Base-by-base conservation (phyloP, 495 filamentous ascomycete species). In the Lasiosphaeria miniovina region DNA sequence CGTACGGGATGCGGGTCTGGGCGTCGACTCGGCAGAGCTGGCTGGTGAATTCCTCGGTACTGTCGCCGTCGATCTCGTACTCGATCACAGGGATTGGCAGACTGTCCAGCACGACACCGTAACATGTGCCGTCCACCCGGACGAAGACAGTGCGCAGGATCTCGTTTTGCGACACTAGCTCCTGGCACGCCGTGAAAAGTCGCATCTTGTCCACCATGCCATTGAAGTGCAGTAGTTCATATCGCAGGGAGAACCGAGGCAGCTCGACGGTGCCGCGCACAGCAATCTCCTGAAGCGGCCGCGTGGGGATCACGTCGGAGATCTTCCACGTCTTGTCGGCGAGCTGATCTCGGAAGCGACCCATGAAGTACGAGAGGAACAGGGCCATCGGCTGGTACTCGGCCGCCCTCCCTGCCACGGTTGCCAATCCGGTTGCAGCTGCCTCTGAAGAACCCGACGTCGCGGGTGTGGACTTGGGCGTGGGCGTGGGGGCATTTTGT, bases 91-190 rank as follows among this genome's bases (percentile, higher is more conserved):
- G 76, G 0, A 51, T 24, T 1, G 33, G 41, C 0, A 88, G 74
- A 31, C 80, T 74, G 34, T 83, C 77, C 1, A 90, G 72, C 4
- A 88, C 80, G 17, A 89, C 85, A 64, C 86, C 81, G 63, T 83
- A 83, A 65, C 83, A 86, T 4, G 75, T 67, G 12, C 74, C 75
- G n/a, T 75, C 76, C 65, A 75, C 73, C 60, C 80, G 77, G 4
- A 90, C 77, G 62, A 89, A 90, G 6, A 90, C 84, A 0, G 88
- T 89, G 6, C 87, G 82, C 3, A 91, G 73, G 32, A 90, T 86
- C 52, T 89, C 87, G 65, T 86, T 87, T 2, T 77, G 75, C 15
- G 80, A 75, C 32, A 84, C 75, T 3, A 86, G 71, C 0, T 76
- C 65, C 7, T 67, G 65, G 58, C 74, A 79, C 9, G 69, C 71